Base-by-base conservation (phyloP, 2,329 filamentous ascomycete species). In the Arachnopeziza araneosa region DNA sequence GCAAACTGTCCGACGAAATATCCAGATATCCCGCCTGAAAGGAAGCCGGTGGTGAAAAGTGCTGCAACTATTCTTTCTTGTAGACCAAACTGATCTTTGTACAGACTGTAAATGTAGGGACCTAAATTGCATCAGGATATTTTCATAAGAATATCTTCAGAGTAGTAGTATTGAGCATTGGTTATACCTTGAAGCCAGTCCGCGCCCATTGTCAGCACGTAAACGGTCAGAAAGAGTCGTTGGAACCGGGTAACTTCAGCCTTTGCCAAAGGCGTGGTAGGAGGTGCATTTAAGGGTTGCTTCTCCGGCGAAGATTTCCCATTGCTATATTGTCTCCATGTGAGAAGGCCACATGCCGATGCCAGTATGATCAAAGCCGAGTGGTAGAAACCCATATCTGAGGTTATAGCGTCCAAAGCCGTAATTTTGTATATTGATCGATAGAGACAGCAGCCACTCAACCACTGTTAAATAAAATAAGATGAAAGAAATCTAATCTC, bases 131-230 rank as follows among this genome's bases (percentile, higher is more conserved):
- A 44, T 44, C 19, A 24, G 24, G 17, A 17, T 56, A 26, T 54
- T 26, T 81, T 81, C 19, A 53, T 32, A 51, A 30, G 6, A 44
- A 6, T 4, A 19, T 44, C 6, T 14, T 7, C n/a, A n/a, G n/a
- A n/a, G n/a, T n/a, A n/a, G n/a, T n/a, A n/a, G n/a, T n/a, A n/a
- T n/a, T 44, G 17, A 44, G 52, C 79, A 19, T 79, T 78, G 12
- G 80, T 67, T 24, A 61, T 68, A 77, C 77, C 77, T 72, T 81
- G 79, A 26, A 82, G 75, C 79, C 79, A 82, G 68, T 82, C 79
- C 9, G 79, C 76, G 55, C 73, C 78, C 75, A 80, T 80, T 24
- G 79, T 76, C 5, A 82, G 72, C 60, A 77, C 73, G 57, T 80
- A 82, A 30, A 81, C 78, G 17, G 67, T 61, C 24, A 77, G 69